These are phyloP conservation scores for Phanerochaete carnosa DNA, from an alignment of 768 basidiomycete genomes.

Conservation along the genomic window DNA sequence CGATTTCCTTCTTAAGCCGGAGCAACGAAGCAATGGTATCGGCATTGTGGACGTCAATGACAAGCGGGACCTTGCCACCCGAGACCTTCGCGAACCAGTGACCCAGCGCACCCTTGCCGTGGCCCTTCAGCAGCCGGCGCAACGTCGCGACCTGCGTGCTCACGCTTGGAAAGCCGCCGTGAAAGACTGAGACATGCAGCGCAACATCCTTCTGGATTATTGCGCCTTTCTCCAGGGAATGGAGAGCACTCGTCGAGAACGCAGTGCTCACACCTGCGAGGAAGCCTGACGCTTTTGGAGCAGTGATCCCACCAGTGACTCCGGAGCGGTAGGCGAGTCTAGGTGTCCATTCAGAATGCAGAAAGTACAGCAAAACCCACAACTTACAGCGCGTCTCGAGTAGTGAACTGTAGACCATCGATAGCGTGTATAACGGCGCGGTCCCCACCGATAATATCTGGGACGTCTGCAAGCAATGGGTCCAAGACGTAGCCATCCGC, in stretches of 20 bases:
- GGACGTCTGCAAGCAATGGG: conserved; percentile 33
- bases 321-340: conserved; percentile 75
- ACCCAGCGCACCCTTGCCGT: conserved; percentile 37
- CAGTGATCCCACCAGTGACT: conserved; percentile 64
- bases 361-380: background rate
- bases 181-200: conserved; percentile 60
- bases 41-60: conserved; percentile 59
- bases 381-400: conserved; percentile 53
- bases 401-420: conserved; percentile 70
- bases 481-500: conserved; percentile 48
- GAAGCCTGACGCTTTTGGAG: conserved; percentile 55
- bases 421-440: conserved; percentile 52
- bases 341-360: background rate
- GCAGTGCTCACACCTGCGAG: conserved; percentile 60
- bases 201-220: conserved; percentile 65
- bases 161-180: conserved; percentile 44
- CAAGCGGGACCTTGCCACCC: conserved; percentile 57
- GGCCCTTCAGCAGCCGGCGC: conserved; percentile 44
- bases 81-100: conserved; percentile 40
- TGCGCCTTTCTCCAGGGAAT: conserved; percentile 59
- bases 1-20: conserved; percentile 60
- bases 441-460: conserved; percentile 32
- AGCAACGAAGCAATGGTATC: conserved; percentile 69
- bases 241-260: conserved; percentile 55
- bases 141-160: conserved; percentile 68